These are phyloP conservation scores for Zygosaccharomyces rouxii DNA, from an alignment of 805 yeast genomes.

Conservation along the genomic window DNA sequence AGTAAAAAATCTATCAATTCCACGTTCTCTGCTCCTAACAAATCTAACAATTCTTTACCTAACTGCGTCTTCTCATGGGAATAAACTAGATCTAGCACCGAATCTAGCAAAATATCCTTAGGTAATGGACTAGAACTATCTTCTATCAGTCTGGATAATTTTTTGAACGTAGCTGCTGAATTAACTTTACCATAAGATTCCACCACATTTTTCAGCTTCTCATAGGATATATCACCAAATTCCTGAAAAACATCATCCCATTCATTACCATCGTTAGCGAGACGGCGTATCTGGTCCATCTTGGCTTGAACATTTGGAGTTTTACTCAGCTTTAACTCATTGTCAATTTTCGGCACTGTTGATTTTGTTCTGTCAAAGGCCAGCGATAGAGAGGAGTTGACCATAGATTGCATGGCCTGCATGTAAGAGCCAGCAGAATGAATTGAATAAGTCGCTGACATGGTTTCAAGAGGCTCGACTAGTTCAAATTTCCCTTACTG, in stretches of 20 bases:
- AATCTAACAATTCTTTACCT: constrained; percentile 71
- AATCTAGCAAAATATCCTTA: constrained; percentile 32
- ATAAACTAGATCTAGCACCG: constrained; percentile 27
- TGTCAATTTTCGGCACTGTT: constrained; percentile 10
- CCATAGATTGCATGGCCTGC: constrained; percentile 73
- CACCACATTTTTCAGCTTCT: constrained; percentile 20
- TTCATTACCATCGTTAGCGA: constrained; percentile 39
- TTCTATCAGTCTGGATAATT: constrained; percentile 16
- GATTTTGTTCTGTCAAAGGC: constrained; percentile 16
- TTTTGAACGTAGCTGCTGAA: constrained; percentile 16
- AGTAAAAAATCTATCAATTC: constrained; percentile 57
- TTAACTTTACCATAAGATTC: constrained; percentile 15
- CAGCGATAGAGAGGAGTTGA: constrained; percentile 42
- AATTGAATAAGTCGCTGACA: constrained; percentile 50
- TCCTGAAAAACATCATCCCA: constrained; percentile 38
- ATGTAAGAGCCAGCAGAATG: constrained; percentile 69
- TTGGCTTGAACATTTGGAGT: constrained; percentile 30
- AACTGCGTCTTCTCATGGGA: constrained; percentile 50
- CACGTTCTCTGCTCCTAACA: constrained; percentile 80
- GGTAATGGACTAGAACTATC: constrained; percentile 30
- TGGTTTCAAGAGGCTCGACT: constrained; percentile 35
- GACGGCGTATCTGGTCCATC: constrained; percentile 28
- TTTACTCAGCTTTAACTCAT: constrained; percentile 32
- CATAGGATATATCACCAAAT: constrained; percentile 32
- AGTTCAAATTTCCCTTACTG: neutral